Evolutionary conservation across 352 stramenopile genomes (phyloP).

Genomic region (Globisporangium nodosum): DNA sequence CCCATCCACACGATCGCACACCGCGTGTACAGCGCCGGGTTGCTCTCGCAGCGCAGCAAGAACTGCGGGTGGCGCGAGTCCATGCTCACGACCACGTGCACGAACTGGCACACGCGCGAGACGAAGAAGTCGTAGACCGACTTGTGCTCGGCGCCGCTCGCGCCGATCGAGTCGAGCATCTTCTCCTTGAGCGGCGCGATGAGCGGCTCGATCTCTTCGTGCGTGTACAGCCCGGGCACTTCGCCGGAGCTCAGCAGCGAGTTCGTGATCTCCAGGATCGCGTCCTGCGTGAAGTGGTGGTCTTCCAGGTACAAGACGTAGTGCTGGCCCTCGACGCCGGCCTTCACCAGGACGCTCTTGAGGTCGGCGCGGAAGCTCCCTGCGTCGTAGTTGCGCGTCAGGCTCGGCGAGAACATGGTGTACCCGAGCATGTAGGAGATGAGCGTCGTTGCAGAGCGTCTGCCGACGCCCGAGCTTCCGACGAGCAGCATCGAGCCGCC

Average conservation of each 20-base stretch:
- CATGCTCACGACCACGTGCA: conserved; percentile 87
- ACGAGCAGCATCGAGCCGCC: conserved; percentile 89
- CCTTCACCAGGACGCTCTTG: conserved; percentile 86
- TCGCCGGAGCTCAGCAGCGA: conserved; percentile 89
- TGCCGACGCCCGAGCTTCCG: conserved; percentile 83
- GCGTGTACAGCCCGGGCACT: conserved; percentile 90
- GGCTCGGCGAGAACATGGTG: conserved; percentile 70
- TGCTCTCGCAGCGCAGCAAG: conserved; percentile 88
- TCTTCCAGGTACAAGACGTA: conserved; percentile 92
- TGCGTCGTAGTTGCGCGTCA: conserved; percentile 71
- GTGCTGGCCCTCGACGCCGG: conserved; percentile 75
- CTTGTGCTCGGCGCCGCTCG: conserved; percentile 38
- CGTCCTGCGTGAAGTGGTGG: conserved; percentile 87
- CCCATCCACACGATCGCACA: conserved; percentile 93
- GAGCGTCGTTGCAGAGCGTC: conserved; percentile 78
- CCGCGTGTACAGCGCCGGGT: conserved; percentile 90
- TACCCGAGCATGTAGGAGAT: conserved; percentile 90
- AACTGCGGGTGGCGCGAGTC: conserved; percentile 70
- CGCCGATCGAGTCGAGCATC: conserved; percentile 79
- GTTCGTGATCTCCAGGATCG: conserved; percentile 91
- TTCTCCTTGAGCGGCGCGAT: conserved; percentile 87
- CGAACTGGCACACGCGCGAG: conserved; percentile 77
- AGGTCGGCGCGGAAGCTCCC: conserved; percentile 84
- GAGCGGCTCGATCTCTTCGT: conserved; percentile 92
- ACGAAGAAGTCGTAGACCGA: conserved; percentile 94